Conservation (phyloP, 164 flowering plant species). For the Sedum album region DNA sequence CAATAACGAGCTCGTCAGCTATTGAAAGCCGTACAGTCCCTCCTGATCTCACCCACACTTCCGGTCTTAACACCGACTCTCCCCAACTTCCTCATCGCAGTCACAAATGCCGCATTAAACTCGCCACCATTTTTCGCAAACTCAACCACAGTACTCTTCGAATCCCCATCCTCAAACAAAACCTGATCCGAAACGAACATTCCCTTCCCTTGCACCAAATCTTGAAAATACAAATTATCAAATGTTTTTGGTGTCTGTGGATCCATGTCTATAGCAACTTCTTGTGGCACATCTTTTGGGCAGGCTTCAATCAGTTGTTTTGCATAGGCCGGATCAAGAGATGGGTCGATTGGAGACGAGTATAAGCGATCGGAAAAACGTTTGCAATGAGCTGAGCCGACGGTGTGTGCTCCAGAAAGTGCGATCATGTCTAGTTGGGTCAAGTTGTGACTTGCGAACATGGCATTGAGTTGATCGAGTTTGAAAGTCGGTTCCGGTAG, state of each 20-base stretch:
- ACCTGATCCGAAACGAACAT: slow-evolving; percentile 63
- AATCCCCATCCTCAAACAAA: slow-evolving; percentile 36
- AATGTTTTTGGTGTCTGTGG: slow-evolving; percentile 44
- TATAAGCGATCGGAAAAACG: slow-evolving; percentile 43
- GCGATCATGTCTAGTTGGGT: slow-evolving; percentile 75
- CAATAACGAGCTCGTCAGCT: slow-evolving; percentile 18
- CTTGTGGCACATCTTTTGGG: slow-evolving; percentile 45
- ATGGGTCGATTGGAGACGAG: slow-evolving; percentile 45
- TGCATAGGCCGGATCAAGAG: slow-evolving; percentile 52
- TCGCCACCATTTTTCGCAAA: slow-evolving; percentile 35
- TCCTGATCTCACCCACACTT: slow-evolving; percentile 39
- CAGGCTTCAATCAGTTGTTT: slow-evolving; percentile 42
- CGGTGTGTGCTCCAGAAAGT: slow-evolving; percentile 84
- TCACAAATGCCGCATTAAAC: slow-evolving; percentile 38
- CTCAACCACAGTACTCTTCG: slow-evolving; percentile 34
- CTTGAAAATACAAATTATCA: slow-evolving; percentile 57
- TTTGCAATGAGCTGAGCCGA: slow-evolving; percentile 73
- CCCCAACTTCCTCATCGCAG: slow-evolving; percentile 64
- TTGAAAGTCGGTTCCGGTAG: slow-evolving; percentile 61
- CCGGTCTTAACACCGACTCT: slow-evolving; percentile 58
- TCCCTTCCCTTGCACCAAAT: slow-evolving; percentile 54
- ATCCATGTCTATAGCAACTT: slow-evolving; percentile 49
- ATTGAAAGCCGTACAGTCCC: slow-evolving; percentile 53
- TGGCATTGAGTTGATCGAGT: slow-evolving; percentile 50
- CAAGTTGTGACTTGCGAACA: slow-evolving; percentile 56